Evolutionary conservation across 177 flowering plant genomes (phyloP).

Genomic region (Vitis hybrid): DNA sequence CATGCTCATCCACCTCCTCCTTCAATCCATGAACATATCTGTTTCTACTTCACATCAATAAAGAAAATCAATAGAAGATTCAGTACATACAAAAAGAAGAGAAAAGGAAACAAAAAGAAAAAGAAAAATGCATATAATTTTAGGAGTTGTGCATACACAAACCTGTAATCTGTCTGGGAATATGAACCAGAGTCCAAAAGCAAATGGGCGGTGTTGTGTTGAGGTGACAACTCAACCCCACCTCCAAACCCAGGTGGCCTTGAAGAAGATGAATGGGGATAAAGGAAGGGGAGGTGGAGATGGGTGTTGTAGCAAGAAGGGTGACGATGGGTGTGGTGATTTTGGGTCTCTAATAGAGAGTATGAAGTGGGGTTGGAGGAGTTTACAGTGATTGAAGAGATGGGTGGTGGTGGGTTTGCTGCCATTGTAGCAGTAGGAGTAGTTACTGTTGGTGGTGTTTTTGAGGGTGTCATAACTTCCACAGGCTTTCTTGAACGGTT

Average conservation of each 20-base stretch:
- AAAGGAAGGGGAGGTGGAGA: conserved; percentile 21
- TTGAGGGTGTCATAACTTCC: conserved; percentile 35
- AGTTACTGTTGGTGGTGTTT: conserved; percentile 23
- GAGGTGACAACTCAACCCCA: conserved; percentile 22
- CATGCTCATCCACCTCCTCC: conserved; percentile 51
- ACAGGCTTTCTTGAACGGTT: conserved; percentile 99
- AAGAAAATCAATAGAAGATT: conserved; percentile 1
- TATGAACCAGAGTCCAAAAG: conserved; percentile 33
- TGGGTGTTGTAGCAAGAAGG: conserved; percentile 18
- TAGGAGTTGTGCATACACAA: neutral
- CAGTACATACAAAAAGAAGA: neutral
- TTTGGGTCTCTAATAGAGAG: conserved; percentile 21
- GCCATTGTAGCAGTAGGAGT: conserved; percentile 11
- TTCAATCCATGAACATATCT: conserved; percentile 46
- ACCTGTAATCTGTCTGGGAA: conserved; percentile 39
- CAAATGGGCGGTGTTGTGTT: conserved; percentile 36
- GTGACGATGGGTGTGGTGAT: conserved; percentile 11
- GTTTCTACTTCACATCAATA: conserved; percentile 22
- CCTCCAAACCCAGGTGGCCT: conserved; percentile 28
- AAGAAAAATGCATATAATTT: neutral
- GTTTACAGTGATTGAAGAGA: conserved; percentile 23
- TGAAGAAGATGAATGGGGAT: conserved; percentile 33
- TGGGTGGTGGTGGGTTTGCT: conserved; percentile 14
- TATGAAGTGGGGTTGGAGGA: conserved; percentile 10
- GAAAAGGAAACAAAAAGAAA: neutral